These are phyloP conservation scores for Acer campestre DNA, from an alignment of 345 rosid species.

Conservation along the genomic window DNA sequence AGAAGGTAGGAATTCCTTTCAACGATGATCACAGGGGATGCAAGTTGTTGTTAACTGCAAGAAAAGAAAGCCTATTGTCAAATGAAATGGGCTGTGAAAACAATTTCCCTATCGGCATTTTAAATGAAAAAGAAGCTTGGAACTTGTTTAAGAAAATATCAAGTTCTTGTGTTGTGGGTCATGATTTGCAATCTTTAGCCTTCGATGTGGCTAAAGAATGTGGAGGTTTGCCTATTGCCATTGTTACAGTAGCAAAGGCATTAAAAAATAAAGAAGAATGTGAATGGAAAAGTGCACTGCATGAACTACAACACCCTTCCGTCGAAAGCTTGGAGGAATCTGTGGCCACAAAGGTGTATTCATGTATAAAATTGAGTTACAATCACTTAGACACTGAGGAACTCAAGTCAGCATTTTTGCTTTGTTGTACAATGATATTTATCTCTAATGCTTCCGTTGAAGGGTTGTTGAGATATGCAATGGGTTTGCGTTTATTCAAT, in stretches of 20 bases:
- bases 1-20: slow-evolving; percentile 35
- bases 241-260: slow-evolving; percentile 24
- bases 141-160: slow-evolving; percentile 23
- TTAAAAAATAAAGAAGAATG: slow-evolving; percentile 6
- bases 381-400: slow-evolving; percentile 22
- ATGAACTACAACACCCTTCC: neutral
- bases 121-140: slow-evolving; percentile 28
- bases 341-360: neutral
- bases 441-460: neutral
- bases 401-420: slow-evolving; percentile 31
- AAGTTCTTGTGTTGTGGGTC: slow-evolving; percentile 9
- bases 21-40: slow-evolving; percentile 20
- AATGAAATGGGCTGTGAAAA: slow-evolving; percentile 13
- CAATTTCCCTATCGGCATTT: neutral
- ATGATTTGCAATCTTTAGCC: slow-evolving; percentile 14
- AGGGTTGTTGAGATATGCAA: slow-evolving; percentile 25
- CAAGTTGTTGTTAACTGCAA: slow-evolving; percentile 36
- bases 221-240: slow-evolving; percentile 33
- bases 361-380: slow-evolving; percentile 27
- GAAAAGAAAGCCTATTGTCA: slow-evolving; percentile 15
- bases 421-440: slow-evolving; percentile 17
- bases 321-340: neutral
- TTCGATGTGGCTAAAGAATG: slow-evolving; percentile 18
- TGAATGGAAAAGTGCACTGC: slow-evolving; percentile 31
- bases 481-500: slow-evolving; percentile 28